These are phyloP conservation scores for Aspergillus caelatus DNA, from an alignment of 2,329 filamentous ascomycete genomes.

Conservation along the genomic window DNA sequence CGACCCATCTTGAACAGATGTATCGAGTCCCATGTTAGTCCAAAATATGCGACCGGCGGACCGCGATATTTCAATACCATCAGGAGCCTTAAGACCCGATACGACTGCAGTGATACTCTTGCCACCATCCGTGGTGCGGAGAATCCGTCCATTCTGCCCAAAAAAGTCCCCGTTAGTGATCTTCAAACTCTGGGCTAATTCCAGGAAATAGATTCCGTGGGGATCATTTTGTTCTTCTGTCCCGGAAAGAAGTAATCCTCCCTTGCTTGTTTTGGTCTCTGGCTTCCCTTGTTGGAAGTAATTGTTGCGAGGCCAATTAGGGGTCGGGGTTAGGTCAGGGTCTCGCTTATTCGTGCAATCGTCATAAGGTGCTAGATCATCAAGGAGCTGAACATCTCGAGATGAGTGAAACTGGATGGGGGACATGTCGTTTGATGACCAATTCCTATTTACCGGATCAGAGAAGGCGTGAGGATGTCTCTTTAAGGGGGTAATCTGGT, in stretches of 20 bases:
- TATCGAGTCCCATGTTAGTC: conserved; percentile 52
- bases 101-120: background rate
- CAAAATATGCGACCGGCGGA: conserved; percentile 48
- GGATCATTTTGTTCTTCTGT: background rate
- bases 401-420: too few species aligned
- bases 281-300: conserved; percentile 53
- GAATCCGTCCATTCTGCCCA: too few species aligned
- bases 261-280: conserved; percentile 39
- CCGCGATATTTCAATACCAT: conserved; percentile 48
- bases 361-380: conserved; percentile 37
- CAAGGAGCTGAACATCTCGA: too few species aligned
- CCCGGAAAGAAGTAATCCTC: conserved; percentile 39
- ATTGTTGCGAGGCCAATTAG: conserved; percentile 49
- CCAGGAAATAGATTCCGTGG: conserved; percentile 23
- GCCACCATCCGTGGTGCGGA: too few species aligned
- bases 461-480: too few species aligned
- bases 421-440: too few species aligned
- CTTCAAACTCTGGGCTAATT: conserved; percentile 27
- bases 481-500: too few species aligned
- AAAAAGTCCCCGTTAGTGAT: too few species aligned
- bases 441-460: too few species aligned
- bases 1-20: conserved; percentile 43
- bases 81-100: conserved; percentile 37
- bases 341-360: conserved; percentile 55
- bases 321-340: conserved; percentile 38